Conservation (phyloP, 805 yeast genomes). For the Starmerella khaoyaiensis region DNA sequence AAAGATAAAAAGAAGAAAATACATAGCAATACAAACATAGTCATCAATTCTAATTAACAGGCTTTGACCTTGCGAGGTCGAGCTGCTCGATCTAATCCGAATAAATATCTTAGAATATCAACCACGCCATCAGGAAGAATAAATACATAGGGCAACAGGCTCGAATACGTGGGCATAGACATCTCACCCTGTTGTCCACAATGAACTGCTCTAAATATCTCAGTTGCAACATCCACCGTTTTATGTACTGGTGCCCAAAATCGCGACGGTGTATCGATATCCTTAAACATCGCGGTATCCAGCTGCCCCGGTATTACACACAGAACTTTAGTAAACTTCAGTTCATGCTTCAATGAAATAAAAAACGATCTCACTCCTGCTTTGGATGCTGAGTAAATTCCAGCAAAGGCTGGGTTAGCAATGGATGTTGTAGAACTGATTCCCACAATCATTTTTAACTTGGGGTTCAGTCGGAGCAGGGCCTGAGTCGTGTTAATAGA, state of each 20-base stretch:
- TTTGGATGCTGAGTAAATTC: constrained; percentile 72
- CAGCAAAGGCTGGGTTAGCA: constrained; percentile 57
- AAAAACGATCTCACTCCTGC: constrained; percentile 65
- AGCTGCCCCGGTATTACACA: constrained; percentile 71
- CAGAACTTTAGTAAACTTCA: constrained; percentile 46
- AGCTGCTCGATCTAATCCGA: constrained; percentile 46
- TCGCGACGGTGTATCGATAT: constrained; percentile 52
- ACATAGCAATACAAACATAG: no score
- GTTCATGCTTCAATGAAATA: constrained; percentile 52
- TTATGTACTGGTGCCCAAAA: constrained; percentile 63
- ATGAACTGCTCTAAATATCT: constrained; percentile 30
- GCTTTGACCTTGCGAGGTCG: background rate
- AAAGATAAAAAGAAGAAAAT: background rate
- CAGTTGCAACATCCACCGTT: constrained; percentile 45
- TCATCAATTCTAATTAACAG: background rate
- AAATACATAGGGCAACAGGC: constrained; percentile 51
- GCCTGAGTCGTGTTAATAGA: constrained; percentile 50
- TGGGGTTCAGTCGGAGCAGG: background rate
- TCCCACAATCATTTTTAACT: constrained; percentile 49
- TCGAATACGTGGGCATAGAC: constrained; percentile 54
- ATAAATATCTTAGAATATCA: constrained; percentile 37
- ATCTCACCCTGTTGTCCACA: constrained; percentile 42
- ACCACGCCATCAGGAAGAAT: constrained; percentile 56
- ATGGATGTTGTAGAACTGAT: constrained; percentile 66
- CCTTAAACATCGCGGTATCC: constrained; percentile 51